Base-by-base conservation (phyloP, 2,329 filamentous ascomycete genomes). In the Claviceps lovelessii region DNA sequence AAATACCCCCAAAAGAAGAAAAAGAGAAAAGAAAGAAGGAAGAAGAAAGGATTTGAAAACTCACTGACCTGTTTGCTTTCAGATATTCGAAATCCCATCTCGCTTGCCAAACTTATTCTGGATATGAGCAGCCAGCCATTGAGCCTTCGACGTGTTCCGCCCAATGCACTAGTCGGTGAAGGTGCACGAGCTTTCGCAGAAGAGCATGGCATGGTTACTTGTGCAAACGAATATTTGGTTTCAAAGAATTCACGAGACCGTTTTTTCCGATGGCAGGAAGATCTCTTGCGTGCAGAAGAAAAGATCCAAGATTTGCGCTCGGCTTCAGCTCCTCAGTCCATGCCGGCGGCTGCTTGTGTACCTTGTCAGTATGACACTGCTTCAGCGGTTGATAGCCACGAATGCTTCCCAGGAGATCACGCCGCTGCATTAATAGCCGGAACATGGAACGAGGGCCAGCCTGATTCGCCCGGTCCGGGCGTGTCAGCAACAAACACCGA, bases 81-180 rank as follows among this genome's bases (percentile, higher is more conserved):
- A 95, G 90, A 91, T 64, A 83, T 98, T 66, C 90, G 86, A 61
- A 98, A 98, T 61, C 93, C 93, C 0, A 90, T 98, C 42, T 86
- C 84, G 8, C 76, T 96, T 7, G 93, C 93, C 53, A 87, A 91
- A 49, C 69, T 87, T 42, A 82, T 98, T 31, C 81, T 95, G 28
- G 86, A 95, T 55, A 78, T 80, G 56, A 88, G 88, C 55, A 86
- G 80, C 51, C 78, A 83, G 56, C 82, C 86, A 1, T 72, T 97
- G n/a, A 88, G 88, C 8, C 78, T 97, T 52, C 83, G 87, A 54
- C 84, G 93, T 55, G 90, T 98, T 4, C 90, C 94, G 9, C 93
- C 93, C 10, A 97, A 96, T 63, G 81, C 96, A 29, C 78, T 98
- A 1, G 87, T 95, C 11, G 88, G 89, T 39, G 77, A 87, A 60